Evolutionary conservation across 1,284 basidiomycete species (phyloP), one percentile per base, ranked within the genome.

Genomic region (Ganoderma lucidum): DNA sequence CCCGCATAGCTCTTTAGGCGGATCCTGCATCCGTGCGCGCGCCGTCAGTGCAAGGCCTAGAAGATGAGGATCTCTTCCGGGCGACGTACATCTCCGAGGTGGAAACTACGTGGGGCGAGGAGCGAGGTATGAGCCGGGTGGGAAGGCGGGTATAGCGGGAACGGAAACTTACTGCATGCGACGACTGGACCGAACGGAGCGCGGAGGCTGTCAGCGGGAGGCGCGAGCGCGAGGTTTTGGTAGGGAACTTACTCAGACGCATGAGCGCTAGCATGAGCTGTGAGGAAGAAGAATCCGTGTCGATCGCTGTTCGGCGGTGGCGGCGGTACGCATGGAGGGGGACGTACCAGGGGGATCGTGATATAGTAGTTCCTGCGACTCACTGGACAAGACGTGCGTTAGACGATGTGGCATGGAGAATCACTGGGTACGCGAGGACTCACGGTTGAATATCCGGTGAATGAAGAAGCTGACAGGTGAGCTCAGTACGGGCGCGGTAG

Each of bases 291-390:
- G 9, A 44, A 6, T 30, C 9, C 23, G 10, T 6, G 59, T 61
- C 39, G 39, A 61, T 39, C 12, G 19, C 10, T 41, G 39, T 37
- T 30, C 23, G 23, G 44, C 44, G 19, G 41, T 15, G 15, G n/a
- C 39, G 59, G n/a, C 59, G 39, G 23, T 6, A 23, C 8, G 39
- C 23, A 32, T 3, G 28, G 23, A 45, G 6, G 10, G 60, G n/a
- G 19, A 51, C 19, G 68, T 83, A 85, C 85, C 42, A 86, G 80
- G 0, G 83, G 82, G 5, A 73, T 63, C 3, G 80, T 79, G 64
- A 86, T 74, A 19, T 74, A 75, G 76, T 74, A 80, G 56, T 82
- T 85, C 17, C 77, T 69, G 64, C 78, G 79, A 78, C 84, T 85
- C 58, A 85, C 83, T 84, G 67, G 44, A 23, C 12, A 8, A 35